Evolutionary conservation across 345 rosid genomes (phyloP).

Genomic region (Eucalyptus victrix): DNA sequence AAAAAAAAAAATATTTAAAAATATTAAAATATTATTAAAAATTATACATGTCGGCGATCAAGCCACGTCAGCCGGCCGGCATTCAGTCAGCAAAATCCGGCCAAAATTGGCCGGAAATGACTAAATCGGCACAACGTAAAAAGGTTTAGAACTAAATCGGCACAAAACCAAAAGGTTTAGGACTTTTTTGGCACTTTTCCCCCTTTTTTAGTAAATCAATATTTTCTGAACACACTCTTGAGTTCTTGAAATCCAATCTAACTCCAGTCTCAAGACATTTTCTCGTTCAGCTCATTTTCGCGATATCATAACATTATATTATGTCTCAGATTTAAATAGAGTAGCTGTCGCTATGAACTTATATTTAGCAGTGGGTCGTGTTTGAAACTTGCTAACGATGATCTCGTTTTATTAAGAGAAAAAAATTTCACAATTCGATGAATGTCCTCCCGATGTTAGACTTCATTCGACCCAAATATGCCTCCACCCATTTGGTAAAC

Average conservation of each 20-base stretch:
- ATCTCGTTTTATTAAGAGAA: neutral
- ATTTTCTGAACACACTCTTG: neutral
- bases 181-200: too few species aligned
- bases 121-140: too few species aligned
- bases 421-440: neutral
- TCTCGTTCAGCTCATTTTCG: neutral
- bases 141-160: too few species aligned
- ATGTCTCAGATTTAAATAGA: neutral
- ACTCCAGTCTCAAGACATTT: neutral
- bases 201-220: neutral
- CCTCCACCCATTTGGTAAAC: fast-evolving
- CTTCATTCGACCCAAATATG: neutral
- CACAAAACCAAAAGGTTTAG: too few species aligned
- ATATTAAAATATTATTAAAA: too few species aligned
- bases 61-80: too few species aligned
- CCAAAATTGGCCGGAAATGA: too few species aligned
- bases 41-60: too few species aligned
- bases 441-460: neutral
- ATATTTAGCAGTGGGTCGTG: fast-evolving
- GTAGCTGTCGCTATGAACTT: neutral
- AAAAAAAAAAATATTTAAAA: too few species aligned
- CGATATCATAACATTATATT: neutral
- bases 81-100: too few species aligned
- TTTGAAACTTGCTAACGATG: fast-evolving
- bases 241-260: neutral